Percentiles rank a stretch among this genome's conserved stretches.
phyloP scores from a whole-genome alignment of 306 rosid genomes.

The Vigna reflexopilosa region DNA sequence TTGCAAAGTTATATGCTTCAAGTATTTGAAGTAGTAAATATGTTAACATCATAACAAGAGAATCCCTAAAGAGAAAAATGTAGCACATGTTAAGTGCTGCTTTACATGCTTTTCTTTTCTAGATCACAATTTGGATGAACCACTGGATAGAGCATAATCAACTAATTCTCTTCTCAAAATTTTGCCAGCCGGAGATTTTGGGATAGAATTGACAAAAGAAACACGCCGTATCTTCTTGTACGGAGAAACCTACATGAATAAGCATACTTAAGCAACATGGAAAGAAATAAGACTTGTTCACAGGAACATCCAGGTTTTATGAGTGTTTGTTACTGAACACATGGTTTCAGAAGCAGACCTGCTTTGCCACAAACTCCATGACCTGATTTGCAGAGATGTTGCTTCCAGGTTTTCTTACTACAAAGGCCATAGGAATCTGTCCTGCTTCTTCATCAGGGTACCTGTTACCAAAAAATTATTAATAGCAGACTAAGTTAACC shows the following conservation, averaged over 20 bases:
- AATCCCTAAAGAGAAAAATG: background rate
- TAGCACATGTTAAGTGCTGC: background rate
- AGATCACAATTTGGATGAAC: constrained; percentile 65
- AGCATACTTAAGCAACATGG: constrained; percentile 7
- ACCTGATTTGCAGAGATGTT: constrained; percentile 63
- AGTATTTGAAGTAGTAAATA: constrained; percentile 13
- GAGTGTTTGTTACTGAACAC: background rate
- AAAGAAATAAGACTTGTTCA: background rate
- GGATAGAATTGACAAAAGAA: constrained; percentile 68
- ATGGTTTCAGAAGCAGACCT: constrained; percentile 51
- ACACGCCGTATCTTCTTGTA: constrained; percentile 91
- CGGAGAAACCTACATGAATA: constrained; percentile 75
- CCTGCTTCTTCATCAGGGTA: constrained; percentile 91
- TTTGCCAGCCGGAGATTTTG: constrained; percentile 86
- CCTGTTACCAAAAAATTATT: constrained; percentile 52
- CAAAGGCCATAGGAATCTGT: constrained; percentile 88
- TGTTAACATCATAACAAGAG: background rate
- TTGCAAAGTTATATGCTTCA: background rate
- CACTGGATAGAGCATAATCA: constrained; percentile 57
- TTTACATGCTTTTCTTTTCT: background rate
- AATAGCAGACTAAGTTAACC: background rate
- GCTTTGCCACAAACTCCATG: constrained; percentile 75
- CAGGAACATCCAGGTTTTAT: background rate
- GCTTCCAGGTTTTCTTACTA: constrained; percentile 84
- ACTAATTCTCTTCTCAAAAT: constrained; percentile 86